Evolutionary conservation across 176 grass and related monocot genomes (phyloP), one percentile per base, ranked within the genome.

Genomic region (Alopecurus myosuroides): DNA sequence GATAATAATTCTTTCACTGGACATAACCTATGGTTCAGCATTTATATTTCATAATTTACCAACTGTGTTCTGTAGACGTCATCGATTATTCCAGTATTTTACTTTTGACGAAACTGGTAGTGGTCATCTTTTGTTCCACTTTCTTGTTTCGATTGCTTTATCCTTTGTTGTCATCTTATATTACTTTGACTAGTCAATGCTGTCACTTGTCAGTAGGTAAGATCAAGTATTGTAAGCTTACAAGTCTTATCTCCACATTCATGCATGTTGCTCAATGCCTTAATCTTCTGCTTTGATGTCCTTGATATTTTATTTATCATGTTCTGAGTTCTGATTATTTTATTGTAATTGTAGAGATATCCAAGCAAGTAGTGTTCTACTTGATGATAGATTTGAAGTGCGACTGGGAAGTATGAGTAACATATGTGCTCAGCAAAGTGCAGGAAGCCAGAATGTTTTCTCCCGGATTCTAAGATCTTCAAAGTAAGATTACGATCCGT

Each of bases 301-400:
- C 51, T 87, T 82, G 44, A 34, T 51, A 29, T 26, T 77, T 41
- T 14, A 28, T 45, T 72, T 77, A 77, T 52, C 66, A 44, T 87
- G 26, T 83, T 78, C 41, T 51, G 46, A 22, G 29, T 33, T 51
- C 12, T 77, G 40, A 53, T 80, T 46, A 30, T 3, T 77, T 83
- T 77, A 36, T 77, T 87, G 63, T 63, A 31, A 72, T 74, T 84
- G 69, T 86, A 99, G 97, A 89, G 93, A 99, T 92, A 90, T 99
- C 55, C 97, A 99, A 89, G 93, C 97, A 92, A 99, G 86, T 37
- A 99, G 97, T 77, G 81, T 99, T 69, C 93, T 99, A 92, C 91
- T 99, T 18, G 97, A 99, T 81, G 91, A 99, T 75, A 99, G 92
- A 84, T 99, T 86, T 34, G 97, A 99, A 87, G 97, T 99, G 41